Conservation (phyloP, 306 rosid species). For the Fagus sylvatica region DNA sequence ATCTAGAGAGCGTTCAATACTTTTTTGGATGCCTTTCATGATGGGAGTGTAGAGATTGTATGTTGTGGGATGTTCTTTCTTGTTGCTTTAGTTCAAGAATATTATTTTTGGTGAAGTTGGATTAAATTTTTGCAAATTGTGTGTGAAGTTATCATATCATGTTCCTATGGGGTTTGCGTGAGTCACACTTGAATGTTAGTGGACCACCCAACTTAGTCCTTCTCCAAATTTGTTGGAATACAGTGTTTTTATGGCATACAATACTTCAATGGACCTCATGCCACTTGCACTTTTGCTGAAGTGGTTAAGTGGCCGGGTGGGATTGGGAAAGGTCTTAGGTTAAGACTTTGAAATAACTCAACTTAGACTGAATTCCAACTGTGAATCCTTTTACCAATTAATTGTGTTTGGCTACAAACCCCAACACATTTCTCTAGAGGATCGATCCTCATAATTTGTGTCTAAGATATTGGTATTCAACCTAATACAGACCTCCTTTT, state of each 20-base stretch:
- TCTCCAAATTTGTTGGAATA: background rate
- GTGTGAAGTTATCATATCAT: background rate
- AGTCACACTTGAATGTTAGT: background rate
- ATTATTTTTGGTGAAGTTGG: background rate
- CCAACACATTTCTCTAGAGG: background rate
- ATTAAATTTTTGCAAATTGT: background rate
- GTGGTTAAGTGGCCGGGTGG: background rate
- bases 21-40: too few relatives aligned
- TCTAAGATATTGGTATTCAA: background rate
- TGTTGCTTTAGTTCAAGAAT: background rate
- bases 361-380: background rate
- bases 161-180: background rate
- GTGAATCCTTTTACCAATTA: background rate
- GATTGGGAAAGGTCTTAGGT: background rate
- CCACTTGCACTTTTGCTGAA: background rate
- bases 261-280: background rate
- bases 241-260: background rate
- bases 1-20: too few relatives aligned
- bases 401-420: background rate
- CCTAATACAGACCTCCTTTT: background rate
- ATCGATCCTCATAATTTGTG: background rate
- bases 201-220: background rate
- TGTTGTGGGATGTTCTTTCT: background rate
- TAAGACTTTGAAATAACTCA: background rate
- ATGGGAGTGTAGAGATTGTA: background rate